A percentile compares a stretch with the other conserved stretches of the same genome.
Conservation (phyloP, 805 yeast genomes). For the Wickerhamiella lipophila region DNA sequence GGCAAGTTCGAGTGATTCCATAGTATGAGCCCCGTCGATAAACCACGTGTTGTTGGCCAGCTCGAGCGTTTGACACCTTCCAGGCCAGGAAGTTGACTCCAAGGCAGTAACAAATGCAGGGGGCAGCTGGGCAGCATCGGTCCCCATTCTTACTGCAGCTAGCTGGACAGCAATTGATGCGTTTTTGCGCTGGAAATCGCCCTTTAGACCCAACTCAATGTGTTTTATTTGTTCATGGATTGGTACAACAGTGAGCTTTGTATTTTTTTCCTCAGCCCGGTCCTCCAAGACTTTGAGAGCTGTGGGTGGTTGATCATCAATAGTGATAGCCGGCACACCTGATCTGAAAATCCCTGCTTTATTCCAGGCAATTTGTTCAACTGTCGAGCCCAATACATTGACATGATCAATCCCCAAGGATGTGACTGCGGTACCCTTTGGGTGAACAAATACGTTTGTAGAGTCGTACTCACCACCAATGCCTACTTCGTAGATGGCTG, state of each 20-base stretch:
- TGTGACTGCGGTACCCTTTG: slow-evolving; percentile 75
- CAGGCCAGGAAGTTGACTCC: slow-evolving; percentile 58
- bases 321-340: slow-evolving; percentile 54
- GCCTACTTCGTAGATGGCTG: slow-evolving; percentile 95
- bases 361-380: slow-evolving; percentile 89
- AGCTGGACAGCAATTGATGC: slow-evolving; percentile 79
- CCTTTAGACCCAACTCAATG: slow-evolving; percentile 33
- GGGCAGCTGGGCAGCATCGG: slow-evolving; percentile 16
- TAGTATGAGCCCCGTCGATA: slow-evolving; percentile 92
- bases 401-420: slow-evolving; percentile 89
- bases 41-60: slow-evolving; percentile 54
- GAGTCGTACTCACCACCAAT: slow-evolving; percentile 97
- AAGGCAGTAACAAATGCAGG: slow-evolving; percentile 18
- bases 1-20: slow-evolving; percentile 75
- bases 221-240: slow-evolving; percentile 31
- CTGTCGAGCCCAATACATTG: slow-evolving; percentile 69
- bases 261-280: slow-evolving; percentile 57
- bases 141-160: slow-evolving; percentile 38
- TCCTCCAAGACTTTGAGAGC: slow-evolving; percentile 39
- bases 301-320: slow-evolving; percentile 40
- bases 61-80: slow-evolving; percentile 69
- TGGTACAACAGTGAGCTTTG: slow-evolving; percentile 39
- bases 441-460: slow-evolving; percentile 72
- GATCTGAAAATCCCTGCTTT: slow-evolving; percentile 84
- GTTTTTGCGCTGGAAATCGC: slow-evolving; percentile 70